These are phyloP conservation scores for Citropsis articulata DNA, from an alignment of 345 rosid genomes.

Conservation along the genomic window DNA sequence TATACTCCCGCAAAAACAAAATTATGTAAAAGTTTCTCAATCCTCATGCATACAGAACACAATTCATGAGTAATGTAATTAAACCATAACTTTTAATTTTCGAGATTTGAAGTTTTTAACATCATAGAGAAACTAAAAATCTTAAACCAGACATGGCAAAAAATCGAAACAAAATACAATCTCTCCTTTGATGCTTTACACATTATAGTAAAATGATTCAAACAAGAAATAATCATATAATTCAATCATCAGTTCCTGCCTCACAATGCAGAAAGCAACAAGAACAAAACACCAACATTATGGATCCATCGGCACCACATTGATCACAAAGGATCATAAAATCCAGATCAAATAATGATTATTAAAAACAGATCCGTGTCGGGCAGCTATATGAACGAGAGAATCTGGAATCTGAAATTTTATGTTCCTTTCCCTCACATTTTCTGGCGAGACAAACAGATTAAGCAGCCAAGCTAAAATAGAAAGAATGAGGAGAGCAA, in stretches of 20 bases:
- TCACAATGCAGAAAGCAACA: background rate
- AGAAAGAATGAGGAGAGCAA: background rate
- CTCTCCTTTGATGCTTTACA: background rate
- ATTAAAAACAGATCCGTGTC: background rate
- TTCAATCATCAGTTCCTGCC: background rate
- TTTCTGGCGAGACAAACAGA: conserved; percentile 6
- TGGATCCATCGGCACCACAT: background rate
- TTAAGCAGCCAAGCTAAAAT: background rate
- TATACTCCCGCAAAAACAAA: background rate
- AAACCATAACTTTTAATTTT: background rate
- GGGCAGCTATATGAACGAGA: background rate
- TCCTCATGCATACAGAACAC: background rate
- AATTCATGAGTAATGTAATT: background rate
- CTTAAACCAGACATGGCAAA: background rate
- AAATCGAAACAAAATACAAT: background rate
- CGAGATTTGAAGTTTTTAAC: background rate
- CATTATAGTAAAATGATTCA: background rate
- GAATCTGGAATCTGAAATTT: background rate
- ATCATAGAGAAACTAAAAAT: background rate
- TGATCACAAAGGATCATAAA: background rate
- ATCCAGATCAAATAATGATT: background rate
- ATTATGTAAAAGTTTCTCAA: background rate
- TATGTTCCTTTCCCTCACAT: background rate
- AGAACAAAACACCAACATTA: background rate
- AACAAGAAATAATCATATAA: background rate